Evolutionary conservation across 257 asterid species (phyloP).

Genomic region (Datura wrightii): DNA sequence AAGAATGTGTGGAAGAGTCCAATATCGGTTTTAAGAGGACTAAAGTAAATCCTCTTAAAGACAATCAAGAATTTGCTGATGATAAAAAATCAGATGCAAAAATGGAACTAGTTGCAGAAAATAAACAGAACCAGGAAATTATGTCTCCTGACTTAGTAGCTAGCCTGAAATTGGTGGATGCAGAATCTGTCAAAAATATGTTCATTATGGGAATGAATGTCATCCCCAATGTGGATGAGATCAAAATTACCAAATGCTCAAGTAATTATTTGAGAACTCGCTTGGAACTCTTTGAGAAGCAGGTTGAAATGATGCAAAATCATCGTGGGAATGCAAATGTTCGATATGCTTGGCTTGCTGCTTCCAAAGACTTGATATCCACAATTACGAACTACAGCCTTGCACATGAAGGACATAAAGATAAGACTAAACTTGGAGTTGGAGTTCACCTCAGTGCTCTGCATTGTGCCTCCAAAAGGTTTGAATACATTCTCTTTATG

Average conservation of each 20-base stretch:
- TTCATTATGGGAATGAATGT: constrained; percentile 55
- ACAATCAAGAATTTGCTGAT: constrained; percentile 38
- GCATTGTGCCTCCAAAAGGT: constrained; percentile 48
- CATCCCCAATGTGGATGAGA: constrained; percentile 43
- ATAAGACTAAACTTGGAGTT: constrained; percentile 50
- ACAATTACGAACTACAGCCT: constrained; percentile 68
- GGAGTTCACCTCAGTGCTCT: constrained; percentile 78
- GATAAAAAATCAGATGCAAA: constrained; percentile 43
- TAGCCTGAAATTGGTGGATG: constrained; percentile 41
- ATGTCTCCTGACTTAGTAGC: constrained; percentile 31
- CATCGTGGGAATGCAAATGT: constrained; percentile 80
- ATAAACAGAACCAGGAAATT: constrained; percentile 39
- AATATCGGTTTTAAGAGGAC: constrained; percentile 49
- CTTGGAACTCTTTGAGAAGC: constrained; percentile 75
- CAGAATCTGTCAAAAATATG: constrained; percentile 51
- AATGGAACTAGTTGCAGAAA: constrained; percentile 46
- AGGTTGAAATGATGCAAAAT: constrained; percentile 64
- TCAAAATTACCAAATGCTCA: constrained; percentile 51
- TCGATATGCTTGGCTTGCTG: constrained; percentile 86
- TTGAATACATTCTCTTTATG: constrained; percentile 18
- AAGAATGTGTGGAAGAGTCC: constrained; percentile 74
- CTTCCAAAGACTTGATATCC: constrained; percentile 54
- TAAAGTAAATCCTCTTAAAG: constrained; percentile 45
- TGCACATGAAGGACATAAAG: constrained; percentile 51
- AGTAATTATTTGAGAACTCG: constrained; percentile 54